Conservation (phyloP, 192 early-diverging fungal genomes). For the Phlyctochytrium arcticum region DNA sequence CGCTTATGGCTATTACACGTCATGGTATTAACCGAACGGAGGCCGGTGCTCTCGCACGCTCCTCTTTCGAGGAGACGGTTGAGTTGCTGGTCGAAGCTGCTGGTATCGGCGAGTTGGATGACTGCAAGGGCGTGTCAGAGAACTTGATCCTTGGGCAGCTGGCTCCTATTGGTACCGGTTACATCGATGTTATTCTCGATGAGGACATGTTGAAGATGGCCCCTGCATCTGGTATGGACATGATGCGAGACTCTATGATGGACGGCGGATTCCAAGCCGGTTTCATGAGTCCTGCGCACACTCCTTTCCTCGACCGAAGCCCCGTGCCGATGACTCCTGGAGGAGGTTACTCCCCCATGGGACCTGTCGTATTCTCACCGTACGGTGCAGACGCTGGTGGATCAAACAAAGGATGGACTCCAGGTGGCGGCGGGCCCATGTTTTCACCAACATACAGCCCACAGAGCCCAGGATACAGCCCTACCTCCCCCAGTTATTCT, state of each 20-base stretch:
- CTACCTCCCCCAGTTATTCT: conserved; percentile 47
- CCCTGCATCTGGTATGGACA: conserved; percentile 17
- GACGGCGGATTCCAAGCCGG: conserved; percentile 23
- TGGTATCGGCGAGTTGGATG: conserved; percentile 83
- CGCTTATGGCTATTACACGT: conserved; percentile 94
- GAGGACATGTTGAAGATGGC: conserved; percentile 82
- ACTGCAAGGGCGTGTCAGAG: conserved; percentile 94
- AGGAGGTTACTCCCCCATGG: conserved; percentile 46
- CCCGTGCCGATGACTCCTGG: conserved; percentile 28
- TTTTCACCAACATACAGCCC: conserved; percentile 52
- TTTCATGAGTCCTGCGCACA: conserved; percentile 67
- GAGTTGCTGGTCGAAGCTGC: conserved; percentile 97
- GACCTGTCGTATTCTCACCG: conserved; percentile 80
- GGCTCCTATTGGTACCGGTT: conserved; percentile 91
- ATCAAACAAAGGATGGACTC: conserved; percentile 45
- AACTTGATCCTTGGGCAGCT: conserved; percentile 97
- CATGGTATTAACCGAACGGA: conserved; percentile 98
- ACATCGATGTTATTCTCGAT: conserved; percentile 90
- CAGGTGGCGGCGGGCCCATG: conserved; percentile 48
- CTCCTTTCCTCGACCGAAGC: conserved; percentile 69
- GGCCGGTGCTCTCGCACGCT: conserved; percentile 88
- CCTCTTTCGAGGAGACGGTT: conserved; percentile 98
- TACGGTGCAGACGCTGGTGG: conserved; percentile 72
- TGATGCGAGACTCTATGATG: neutral
- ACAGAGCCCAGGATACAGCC: conserved; percentile 69